Evolutionary conservation across 805 yeast species (phyloP).

Genomic region (Pichia thaimueangensis): DNA sequence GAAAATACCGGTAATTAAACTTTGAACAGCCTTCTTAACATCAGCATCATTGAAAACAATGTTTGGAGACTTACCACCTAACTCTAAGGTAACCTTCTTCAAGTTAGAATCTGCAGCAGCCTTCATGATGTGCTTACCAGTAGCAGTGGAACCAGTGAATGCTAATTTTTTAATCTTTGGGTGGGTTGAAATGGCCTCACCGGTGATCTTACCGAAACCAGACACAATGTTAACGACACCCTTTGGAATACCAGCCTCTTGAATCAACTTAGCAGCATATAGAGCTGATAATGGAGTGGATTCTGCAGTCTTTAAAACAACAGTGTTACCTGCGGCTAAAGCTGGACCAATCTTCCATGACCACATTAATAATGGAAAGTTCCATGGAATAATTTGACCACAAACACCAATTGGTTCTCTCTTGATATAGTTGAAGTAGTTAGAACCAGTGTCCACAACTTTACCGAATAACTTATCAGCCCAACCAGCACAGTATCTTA

Average conservation of each 20-base stretch:
- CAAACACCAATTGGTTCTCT: slow-evolving; percentile 93
- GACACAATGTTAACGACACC: slow-evolving; percentile 86
- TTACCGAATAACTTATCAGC: slow-evolving; percentile 83
- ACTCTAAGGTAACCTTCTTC: slow-evolving; percentile 76
- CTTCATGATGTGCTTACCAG: slow-evolving; percentile 69
- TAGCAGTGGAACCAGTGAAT: slow-evolving; percentile 91
- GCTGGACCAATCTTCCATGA: slow-evolving; percentile 95
- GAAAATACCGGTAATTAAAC: slow-evolving; percentile 69
- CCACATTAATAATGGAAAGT: slow-evolving; percentile 90
- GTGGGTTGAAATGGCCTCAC: slow-evolving; percentile 73
- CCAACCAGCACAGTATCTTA: slow-evolving; percentile 86
- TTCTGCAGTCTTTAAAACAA: slow-evolving; percentile 87
- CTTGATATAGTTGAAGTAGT: slow-evolving; percentile 71
- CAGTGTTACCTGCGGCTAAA: slow-evolving; percentile 81
- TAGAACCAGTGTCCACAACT: slow-evolving; percentile 64
- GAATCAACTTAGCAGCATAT: slow-evolving; percentile 58
- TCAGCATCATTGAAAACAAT: slow-evolving; percentile 76
- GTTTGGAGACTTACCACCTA: slow-evolving; percentile 89
- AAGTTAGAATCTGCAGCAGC: slow-evolving; percentile 59
- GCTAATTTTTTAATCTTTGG: slow-evolving; percentile 83
- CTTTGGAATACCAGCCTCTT: slow-evolving; percentile 84
- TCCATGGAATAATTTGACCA: slow-evolving; percentile 96
- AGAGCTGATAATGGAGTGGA: slow-evolving; percentile 87
- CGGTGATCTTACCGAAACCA: slow-evolving; percentile 82
- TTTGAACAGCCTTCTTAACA: slow-evolving; percentile 55